A percentile compares a stretch with the other conserved stretches of the same genome.
These are phyloP conservation scores for Penicillium sp. DNA, from an alignment of 2,329 filamentous ascomycete species.

Conservation along the genomic window DNA sequence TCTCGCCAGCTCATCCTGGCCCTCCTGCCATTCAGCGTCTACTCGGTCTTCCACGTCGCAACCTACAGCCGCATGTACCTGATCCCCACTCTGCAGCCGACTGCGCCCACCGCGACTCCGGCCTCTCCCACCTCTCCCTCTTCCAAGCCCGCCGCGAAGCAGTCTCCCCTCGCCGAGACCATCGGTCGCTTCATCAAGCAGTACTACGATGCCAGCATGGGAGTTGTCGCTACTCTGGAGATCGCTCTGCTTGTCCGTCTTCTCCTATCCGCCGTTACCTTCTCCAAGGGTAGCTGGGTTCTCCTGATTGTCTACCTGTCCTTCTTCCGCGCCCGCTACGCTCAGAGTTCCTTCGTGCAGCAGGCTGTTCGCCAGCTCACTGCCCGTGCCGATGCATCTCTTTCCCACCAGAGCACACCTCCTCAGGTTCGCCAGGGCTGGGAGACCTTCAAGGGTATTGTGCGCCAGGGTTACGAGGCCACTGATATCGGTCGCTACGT, in stretches of 20 bases:
- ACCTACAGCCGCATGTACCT: slow-evolving; percentile 94
- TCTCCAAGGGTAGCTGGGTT: slow-evolving; percentile 89
- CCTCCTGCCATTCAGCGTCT: slow-evolving; percentile 90
- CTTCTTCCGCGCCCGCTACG: slow-evolving; percentile 87
- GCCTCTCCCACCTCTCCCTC: slow-evolving; percentile 58
- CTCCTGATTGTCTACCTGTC: slow-evolving; percentile 81
- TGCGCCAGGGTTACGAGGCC: slow-evolving; percentile 73
- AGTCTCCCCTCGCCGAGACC: slow-evolving; percentile 71
- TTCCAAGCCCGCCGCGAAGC: slow-evolving; percentile 48
- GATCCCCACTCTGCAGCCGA: slow-evolving; percentile 80
- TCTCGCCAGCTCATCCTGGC: slow-evolving; percentile 86
- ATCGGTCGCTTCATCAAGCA: slow-evolving; percentile 96
- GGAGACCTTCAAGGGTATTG: slow-evolving; percentile 73
- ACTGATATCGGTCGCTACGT: slow-evolving; percentile 79
- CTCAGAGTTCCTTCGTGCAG: slow-evolving; percentile 93
- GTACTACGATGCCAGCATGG: slow-evolving; percentile 97
- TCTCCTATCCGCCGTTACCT: slow-evolving; percentile 76
- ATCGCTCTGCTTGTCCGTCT: slow-evolving; percentile 85
- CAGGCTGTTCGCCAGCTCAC: slow-evolving; percentile 71
- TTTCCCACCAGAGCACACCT: slow-evolving; percentile 84
- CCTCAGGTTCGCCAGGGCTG: slow-evolving; percentile 77
- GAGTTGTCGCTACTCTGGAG: slow-evolving; percentile 84
- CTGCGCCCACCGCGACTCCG: slow-evolving; percentile 54
- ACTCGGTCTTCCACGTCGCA: slow-evolving; percentile 97
- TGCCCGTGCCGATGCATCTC: slow-evolving; percentile 75